These are phyloP conservation scores for Eucalyptus globulus DNA, from an alignment of 345 rosid species.

Conservation along the genomic window DNA sequence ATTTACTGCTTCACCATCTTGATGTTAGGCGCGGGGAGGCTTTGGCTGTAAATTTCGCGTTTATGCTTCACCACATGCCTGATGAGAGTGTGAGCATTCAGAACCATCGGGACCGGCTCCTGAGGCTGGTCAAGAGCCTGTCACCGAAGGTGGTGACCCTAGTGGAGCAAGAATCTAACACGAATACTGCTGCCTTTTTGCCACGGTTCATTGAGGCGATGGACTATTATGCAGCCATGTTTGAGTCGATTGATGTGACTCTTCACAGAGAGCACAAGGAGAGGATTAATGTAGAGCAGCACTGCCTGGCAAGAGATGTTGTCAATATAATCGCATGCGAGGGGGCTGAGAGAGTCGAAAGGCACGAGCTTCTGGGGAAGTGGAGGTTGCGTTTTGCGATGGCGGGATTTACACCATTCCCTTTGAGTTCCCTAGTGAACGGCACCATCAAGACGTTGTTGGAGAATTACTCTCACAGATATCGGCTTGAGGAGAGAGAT, in stretches of 20 bases:
- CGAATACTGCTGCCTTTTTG: constrained; percentile 76
- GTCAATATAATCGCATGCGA: constrained; percentile 90
- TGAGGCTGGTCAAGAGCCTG: constrained; percentile 61
- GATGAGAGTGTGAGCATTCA: constrained; percentile 85
- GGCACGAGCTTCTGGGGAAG: constrained; percentile 80
- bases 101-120: constrained; percentile 60
- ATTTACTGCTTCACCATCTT: constrained; percentile 33
- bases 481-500: constrained; percentile 67
- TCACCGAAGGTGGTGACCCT: constrained; percentile 87
- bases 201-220: constrained; percentile 72
- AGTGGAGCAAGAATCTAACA: constrained; percentile 89
- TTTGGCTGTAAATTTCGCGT: constrained; percentile 82
- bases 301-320: constrained; percentile 79
- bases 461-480: constrained; percentile 40
- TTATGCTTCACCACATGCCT: constrained; percentile 74
- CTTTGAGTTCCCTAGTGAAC: constrained; percentile 70
- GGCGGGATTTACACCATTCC: constrained; percentile 76
- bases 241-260: constrained; percentile 75
- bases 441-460: constrained; percentile 57
- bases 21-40: constrained; percentile 45
- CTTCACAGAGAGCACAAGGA: constrained; percentile 66
- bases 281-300: constrained; percentile 82
- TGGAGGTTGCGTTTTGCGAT: constrained; percentile 75
- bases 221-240: constrained; percentile 73
- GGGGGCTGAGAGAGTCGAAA: constrained; percentile 74